These are phyloP conservation scores for Wickerhamiella brachini DNA, from an alignment of 805 yeast species.

Conservation along the genomic window DNA sequence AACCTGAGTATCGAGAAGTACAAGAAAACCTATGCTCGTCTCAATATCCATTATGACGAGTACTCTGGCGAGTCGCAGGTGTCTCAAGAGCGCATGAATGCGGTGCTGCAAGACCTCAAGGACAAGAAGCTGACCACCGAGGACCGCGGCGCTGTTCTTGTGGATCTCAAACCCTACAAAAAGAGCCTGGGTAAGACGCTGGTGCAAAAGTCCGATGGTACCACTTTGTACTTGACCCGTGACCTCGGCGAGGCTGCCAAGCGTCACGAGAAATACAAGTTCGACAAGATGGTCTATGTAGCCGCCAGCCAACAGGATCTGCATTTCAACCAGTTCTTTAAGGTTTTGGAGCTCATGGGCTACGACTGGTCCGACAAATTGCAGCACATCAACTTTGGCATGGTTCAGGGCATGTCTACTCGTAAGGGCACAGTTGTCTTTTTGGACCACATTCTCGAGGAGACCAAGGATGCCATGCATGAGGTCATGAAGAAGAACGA, in stretches of 20 bases:
- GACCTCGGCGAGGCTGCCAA: slow-evolving; percentile 94
- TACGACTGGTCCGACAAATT: slow-evolving; percentile 72
- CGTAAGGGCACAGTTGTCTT: slow-evolving; percentile 98
- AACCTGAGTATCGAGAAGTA: slow-evolving; percentile 80
- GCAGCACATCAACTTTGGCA: slow-evolving; percentile 84
- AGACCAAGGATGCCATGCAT: slow-evolving; percentile 87
- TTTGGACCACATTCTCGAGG: slow-evolving; percentile 83
- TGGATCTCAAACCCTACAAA: slow-evolving; percentile 72
- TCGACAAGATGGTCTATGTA: slow-evolving; percentile 93
- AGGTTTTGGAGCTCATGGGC: slow-evolving; percentile 82
- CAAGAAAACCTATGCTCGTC: slow-evolving; percentile 75
- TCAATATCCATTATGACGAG: slow-evolving; percentile 74
- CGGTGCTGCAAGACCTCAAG: slow-evolving; percentile 47
- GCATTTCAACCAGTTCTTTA: slow-evolving; percentile 87
- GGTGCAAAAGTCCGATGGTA: slow-evolving; percentile 89
- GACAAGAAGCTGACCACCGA: slow-evolving; percentile 62
- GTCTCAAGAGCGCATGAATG: slow-evolving; percentile 52
- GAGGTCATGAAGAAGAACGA: slow-evolving; percentile 91
- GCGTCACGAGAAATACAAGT: slow-evolving; percentile 69
- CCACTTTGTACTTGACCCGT: slow-evolving; percentile 85
- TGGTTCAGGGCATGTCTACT: slow-evolving; percentile 98
- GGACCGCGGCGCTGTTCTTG: slow-evolving; percentile 82
- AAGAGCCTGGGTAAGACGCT: slow-evolving; percentile 88
- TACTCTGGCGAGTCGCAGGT: slow-evolving; percentile 97
- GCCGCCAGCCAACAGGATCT: slow-evolving; percentile 94